Conservation (phyloP, 78 protist species). For the Protostelium mycophagum region DNA sequence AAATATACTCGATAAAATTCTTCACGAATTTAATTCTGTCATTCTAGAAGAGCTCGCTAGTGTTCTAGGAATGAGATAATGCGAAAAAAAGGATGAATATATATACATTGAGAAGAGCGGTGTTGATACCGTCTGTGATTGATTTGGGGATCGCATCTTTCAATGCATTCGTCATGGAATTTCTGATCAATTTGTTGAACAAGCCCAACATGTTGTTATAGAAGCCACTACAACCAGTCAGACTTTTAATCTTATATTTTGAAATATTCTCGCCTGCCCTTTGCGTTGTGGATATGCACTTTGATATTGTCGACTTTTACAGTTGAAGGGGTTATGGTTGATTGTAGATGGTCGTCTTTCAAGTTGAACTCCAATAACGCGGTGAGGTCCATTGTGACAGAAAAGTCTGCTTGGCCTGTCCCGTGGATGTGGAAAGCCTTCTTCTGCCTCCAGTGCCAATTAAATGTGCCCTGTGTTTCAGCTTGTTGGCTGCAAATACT, state of each 20-base stretch:
- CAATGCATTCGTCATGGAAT: background rate
- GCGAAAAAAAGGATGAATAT: no score
- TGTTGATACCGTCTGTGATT: background rate
- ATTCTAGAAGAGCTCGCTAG: no score
- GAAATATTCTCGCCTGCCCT: background rate
- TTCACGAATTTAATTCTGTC: no score
- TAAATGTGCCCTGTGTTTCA: background rate
- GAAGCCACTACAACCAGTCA: background rate
- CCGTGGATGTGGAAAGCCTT: background rate
- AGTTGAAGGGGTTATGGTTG: background rate
- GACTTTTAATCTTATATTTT: background rate
- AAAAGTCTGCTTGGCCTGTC: background rate
- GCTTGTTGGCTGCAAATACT: background rate
- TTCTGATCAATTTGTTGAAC: background rate
- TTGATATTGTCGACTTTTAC: background rate
- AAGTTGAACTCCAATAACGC: background rate
- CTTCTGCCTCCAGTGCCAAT: background rate
- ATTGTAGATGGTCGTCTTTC: background rate
- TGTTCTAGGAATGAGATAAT: no score
- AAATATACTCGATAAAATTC: no score
- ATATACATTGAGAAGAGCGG: background rate
- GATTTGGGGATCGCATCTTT: background rate
- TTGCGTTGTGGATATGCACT: background rate
- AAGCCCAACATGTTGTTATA: background rate
- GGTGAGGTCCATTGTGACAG: background rate